phyloP scores from a whole-genome alignment of 805 yeast genomes.

The Wickerhamiella kurtzmanii region DNA sequence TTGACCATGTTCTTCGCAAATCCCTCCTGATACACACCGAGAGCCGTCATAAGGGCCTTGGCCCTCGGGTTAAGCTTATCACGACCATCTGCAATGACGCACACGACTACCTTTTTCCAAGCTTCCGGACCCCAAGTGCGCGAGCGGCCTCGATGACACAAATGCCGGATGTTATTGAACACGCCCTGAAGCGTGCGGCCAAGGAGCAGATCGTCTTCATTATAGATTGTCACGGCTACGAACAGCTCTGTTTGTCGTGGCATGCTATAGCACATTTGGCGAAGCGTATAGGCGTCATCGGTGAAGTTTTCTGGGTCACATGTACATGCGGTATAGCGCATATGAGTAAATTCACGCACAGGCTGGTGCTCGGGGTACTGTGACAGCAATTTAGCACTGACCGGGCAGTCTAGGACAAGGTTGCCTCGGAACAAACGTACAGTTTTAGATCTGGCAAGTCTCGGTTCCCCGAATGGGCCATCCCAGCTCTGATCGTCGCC shows the following conservation, averaged over 20 bases:
- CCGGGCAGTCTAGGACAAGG: slow-evolving; percentile 78
- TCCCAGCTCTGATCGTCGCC: neutral
- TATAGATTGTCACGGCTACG: slow-evolving; percentile 80
- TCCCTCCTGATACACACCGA: slow-evolving; percentile 91
- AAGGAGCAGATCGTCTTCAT: slow-evolving; percentile 69
- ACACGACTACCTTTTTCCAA: slow-evolving; percentile 88
- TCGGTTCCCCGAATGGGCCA: slow-evolving; percentile 21
- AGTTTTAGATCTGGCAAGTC: slow-evolving; percentile 28
- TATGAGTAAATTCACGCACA: slow-evolving; percentile 59
- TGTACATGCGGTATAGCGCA: slow-evolving; percentile 91
- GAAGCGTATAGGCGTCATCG: slow-evolving; percentile 51
- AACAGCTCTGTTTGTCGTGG: slow-evolving; percentile 76
- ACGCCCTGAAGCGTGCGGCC: slow-evolving; percentile 85
- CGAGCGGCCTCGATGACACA: slow-evolving; percentile 48
- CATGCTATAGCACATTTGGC: slow-evolving; percentile 65
- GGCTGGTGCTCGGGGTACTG: slow-evolving; percentile 39
- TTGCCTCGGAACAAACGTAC: slow-evolving; percentile 59
- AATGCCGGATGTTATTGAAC: slow-evolving; percentile 69
- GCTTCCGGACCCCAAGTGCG: slow-evolving; percentile 88
- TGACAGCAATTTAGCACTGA: slow-evolving; percentile 50
- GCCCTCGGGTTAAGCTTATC: slow-evolving; percentile 68
- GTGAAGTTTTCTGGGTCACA: slow-evolving; percentile 71
- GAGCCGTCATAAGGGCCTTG: slow-evolving; percentile 63
- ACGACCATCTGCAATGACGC: slow-evolving; percentile 86
- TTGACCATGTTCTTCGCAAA: slow-evolving; percentile 86